Evolutionary conservation across 306 rosid genomes (phyloP).

Genomic region (Acacia acuminata): DNA sequence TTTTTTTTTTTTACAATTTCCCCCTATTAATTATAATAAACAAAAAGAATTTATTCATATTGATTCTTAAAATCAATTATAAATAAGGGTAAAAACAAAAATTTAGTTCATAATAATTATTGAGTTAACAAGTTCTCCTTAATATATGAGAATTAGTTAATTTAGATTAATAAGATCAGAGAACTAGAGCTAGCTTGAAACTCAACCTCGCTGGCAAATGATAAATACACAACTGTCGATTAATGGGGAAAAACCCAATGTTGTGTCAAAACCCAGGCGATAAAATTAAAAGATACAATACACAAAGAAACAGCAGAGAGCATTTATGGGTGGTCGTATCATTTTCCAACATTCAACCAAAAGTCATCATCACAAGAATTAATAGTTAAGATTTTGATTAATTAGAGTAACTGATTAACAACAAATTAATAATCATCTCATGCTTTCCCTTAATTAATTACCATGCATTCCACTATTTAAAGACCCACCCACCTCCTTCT

Average conservation of each 20-base stretch:
- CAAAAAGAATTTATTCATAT: too few relatives aligned
- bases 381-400: background rate
- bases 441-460: background rate
- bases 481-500: background rate
- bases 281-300: background rate
- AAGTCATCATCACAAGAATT: background rate
- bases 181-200: too few relatives aligned
- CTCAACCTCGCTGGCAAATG: too few relatives aligned
- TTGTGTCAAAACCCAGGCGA: background rate
- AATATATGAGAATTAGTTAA: too few relatives aligned
- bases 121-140: too few relatives aligned
- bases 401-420: background rate
- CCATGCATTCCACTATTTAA: conserved; percentile 26
- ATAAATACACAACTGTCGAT: too few relatives aligned
- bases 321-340: background rate
- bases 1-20: too few relatives aligned
- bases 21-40: too few relatives aligned
- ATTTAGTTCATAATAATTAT: too few relatives aligned
- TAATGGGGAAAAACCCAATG: background rate
- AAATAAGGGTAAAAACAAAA: too few relatives aligned
- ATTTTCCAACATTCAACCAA: background rate
- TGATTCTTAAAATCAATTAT: too few relatives aligned
- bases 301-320: background rate
- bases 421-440: background rate
- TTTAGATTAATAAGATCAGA: too few relatives aligned